Base-by-base conservation (phyloP, 2,329 filamentous ascomycete genomes). In the Malbranchea cinnamomea region DNA sequence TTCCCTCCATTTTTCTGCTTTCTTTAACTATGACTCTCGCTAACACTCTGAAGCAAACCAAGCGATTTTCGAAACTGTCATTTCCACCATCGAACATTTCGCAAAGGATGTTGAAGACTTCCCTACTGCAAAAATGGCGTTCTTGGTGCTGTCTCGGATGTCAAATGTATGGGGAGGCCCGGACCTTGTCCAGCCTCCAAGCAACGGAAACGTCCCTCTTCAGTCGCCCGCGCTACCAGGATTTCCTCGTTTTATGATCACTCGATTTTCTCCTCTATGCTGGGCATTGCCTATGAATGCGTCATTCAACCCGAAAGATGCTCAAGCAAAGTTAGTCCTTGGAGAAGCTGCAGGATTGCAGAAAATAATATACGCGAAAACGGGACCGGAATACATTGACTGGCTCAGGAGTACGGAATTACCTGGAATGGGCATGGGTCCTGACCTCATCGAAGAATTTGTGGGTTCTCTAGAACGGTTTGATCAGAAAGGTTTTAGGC, bases 191-290 rank as follows among this genome's bases (percentile, higher is more conserved):
- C 52, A 47, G 4, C 46, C 41, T 22, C 38, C 39, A 10, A 37
- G 42, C 64, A 11, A 74, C 10, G 35, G 33, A n/a, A 51, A 54
- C 30, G 47, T 47, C 16, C 37, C 43, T 16, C 32, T 46, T 23
- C 32, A 44, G 10, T 42, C 50, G 13, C 57, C 62, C 3, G 54
- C 54, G 3, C 53, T 98, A 16, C 81, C 85, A 2, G 87, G 89
- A 5, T 98, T 98, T 49, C 84, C 93, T 43, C 69, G 71, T 33
- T 95, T 93, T 56, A 78, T 93, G 56, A 79, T 95, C 35, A 73
- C 80, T 24, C 72, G 79, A 13, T 93, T 98, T 59, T 87, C 92
- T 35, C 71, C 80, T 0, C 67, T 91, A 5, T 85, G 80, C 52
- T 98, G 89, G 89, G 78, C 81, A 23, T 74, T 95, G 5, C 72